Percentiles rank a stretch among this genome's conserved stretches.
phyloP scores from a whole-genome alignment of 352 stramenopile species.

The Albugo laibachii region DNA sequence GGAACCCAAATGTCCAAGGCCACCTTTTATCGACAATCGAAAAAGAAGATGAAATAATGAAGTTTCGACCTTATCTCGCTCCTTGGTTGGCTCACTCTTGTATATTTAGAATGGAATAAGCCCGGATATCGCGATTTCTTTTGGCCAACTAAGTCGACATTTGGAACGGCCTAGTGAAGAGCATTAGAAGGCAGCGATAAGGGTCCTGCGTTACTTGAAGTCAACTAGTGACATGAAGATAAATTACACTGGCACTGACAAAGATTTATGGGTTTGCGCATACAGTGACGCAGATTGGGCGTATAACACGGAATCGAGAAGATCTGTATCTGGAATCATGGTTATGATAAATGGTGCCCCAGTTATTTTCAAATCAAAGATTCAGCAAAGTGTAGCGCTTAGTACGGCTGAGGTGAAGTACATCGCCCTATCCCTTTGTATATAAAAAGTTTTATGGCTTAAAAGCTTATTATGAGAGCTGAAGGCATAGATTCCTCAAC shows the following conservation, averaged over 20 bases:
- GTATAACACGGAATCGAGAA: not conserved
- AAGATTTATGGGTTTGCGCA: not conserved
- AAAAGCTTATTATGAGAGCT: not conserved
- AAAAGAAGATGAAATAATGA: not conserved
- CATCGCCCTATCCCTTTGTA: not conserved
- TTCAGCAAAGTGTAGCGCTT: not conserved
- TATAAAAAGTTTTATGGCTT: not conserved
- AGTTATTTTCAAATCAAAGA: not conserved
- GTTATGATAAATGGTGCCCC: not conserved
- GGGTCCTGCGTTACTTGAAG: not conserved
- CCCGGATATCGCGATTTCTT: not conserved
- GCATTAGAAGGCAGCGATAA: not conserved
- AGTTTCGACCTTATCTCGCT: not conserved
- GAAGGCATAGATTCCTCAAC: constrained; percentile 4
- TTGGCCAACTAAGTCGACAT: not conserved
- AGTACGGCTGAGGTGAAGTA: not conserved
- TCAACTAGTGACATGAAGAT: not conserved
- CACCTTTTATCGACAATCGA: not conserved
- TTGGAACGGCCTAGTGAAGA: not conserved
- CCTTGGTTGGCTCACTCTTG: not conserved
- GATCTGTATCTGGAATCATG: not conserved
- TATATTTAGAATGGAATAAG: not conserved
- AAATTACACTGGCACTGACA: not conserved
- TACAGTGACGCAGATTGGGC: not conserved
- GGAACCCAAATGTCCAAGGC: not conserved